phyloP scores from a whole-genome alignment of 2,329 filamentous ascomycete species.

The Paramyrothecium roridum region DNA sequence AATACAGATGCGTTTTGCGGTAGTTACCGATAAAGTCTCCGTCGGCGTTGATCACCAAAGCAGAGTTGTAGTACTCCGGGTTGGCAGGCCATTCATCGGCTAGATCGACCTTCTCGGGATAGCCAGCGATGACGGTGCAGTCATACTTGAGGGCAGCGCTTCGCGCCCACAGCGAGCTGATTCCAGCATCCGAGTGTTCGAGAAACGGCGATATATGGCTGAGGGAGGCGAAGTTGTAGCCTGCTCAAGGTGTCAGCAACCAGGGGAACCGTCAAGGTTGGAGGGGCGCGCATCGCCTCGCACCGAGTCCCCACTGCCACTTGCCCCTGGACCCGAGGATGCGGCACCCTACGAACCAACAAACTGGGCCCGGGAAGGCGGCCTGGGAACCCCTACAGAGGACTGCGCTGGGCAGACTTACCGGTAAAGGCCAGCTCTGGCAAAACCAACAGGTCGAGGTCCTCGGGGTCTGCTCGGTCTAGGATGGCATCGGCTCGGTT shows the following conservation, averaged over 20 bases:
- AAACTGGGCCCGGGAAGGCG: not conserved
- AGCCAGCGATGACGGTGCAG: conserved; percentile 69
- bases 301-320: not conserved
- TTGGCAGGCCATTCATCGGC: conserved; percentile 44
- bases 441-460: conserved; percentile 69
- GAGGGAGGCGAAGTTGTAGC: conserved; percentile 75
- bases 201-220: conserved; percentile 66
- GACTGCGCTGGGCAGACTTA: conserved; percentile 27
- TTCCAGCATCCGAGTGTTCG: conserved; percentile 63
- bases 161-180: conserved; percentile 69
- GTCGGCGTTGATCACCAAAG: conserved; percentile 52
- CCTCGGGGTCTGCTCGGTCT: conserved; percentile 29
- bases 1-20: conserved; percentile 56
- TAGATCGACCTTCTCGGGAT: conserved; percentile 66
- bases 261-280: not conserved
- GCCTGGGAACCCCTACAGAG: not conserved
- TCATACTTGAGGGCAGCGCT: conserved; percentile 62
- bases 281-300: no score
- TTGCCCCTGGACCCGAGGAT: not conserved
- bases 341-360: not conserved
- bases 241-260: conserved; percentile 30
- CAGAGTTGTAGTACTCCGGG: conserved; percentile 53
- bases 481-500: conserved; percentile 54
- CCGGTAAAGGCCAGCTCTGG: conserved; percentile 76
- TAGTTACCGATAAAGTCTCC: conserved; percentile 62